Conservation (phyloP, 495 filamentous ascomycete genomes). For the Podospora conica region DNA sequence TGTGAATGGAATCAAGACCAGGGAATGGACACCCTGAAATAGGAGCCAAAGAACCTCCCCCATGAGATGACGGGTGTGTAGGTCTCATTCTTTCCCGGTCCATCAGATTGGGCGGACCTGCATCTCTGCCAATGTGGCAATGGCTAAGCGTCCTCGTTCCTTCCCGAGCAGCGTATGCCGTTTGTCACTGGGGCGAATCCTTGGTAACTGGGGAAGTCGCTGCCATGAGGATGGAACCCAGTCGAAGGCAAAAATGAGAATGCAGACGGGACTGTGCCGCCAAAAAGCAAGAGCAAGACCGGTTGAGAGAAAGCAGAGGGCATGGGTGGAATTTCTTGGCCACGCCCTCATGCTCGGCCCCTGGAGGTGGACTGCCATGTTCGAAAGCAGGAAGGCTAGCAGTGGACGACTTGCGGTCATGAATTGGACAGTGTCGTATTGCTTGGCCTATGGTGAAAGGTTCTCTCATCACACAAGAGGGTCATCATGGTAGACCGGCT, state of each 20-base stretch:
- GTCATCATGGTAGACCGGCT: constrained; percentile 28
- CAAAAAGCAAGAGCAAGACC: background rate
- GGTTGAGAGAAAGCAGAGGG: no score
- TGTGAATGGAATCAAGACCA: no score
- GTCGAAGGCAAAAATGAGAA: background rate
- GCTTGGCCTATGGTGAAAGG: background rate
- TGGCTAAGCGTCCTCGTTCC: background rate
- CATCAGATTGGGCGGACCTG: background rate
- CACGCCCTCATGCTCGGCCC: no score
- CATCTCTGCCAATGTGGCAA: background rate
- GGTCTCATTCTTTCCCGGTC: background rate
- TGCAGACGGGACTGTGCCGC: background rate
- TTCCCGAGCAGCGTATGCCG: background rate
- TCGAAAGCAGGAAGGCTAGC: no score
- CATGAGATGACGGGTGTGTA: background rate
- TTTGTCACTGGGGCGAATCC: background rate
- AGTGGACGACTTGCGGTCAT: no score
- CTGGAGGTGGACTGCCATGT: no score
- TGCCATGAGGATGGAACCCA: background rate
- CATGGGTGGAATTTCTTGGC: no score
- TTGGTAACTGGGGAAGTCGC: background rate
- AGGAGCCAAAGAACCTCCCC: no score
- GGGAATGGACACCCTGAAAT: no score
- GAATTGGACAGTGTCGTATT: background rate
- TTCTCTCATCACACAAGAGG: constrained; percentile 17